phyloP scores from a whole-genome alignment of 2,329 filamentous ascomycete species.

The Colletotrichum siamense region DNA sequence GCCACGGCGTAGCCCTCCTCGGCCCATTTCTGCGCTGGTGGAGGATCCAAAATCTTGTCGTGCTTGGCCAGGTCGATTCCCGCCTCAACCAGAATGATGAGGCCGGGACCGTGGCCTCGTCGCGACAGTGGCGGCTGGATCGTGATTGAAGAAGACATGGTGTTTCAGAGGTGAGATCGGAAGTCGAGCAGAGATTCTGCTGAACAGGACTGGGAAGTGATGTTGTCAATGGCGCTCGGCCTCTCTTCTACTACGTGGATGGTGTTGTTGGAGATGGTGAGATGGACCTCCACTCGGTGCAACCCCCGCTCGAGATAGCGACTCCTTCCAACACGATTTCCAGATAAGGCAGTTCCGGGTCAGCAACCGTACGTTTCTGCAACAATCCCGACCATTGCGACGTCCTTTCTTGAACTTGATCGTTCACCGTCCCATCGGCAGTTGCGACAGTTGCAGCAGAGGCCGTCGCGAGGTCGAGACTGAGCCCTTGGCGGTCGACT shows the following conservation, averaged over 20 bases:
- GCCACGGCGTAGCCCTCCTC: conserved; percentile 72
- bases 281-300: conserved; percentile 3
- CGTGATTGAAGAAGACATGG: conserved; percentile 2
- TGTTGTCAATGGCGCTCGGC: background rate
- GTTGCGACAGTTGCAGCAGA: background rate
- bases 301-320: conserved; percentile 15
- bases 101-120: conserved; percentile 36
- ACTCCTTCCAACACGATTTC: background rate
- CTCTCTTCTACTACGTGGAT: background rate
- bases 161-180: background rate
- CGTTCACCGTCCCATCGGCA: background rate
- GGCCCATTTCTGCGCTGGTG: conserved; percentile 72
- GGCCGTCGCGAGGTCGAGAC: background rate
- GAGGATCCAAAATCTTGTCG: conserved; percentile 29
- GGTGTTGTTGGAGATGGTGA: background rate
- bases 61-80: conserved; percentile 10
- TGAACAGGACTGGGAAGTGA: background rate
- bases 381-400: background rate
- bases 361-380: background rate
- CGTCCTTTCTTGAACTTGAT: background rate
- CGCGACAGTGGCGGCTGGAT: conserved; percentile 33
- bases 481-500: background rate
- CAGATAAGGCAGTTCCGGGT: conserved; percentile 13
- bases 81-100: conserved; percentile 30
- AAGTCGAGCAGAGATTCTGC: background rate